These are phyloP conservation scores for Fusarium sp. DNA, from an alignment of 2,329 filamentous ascomycete species.

Conservation along the genomic window DNA sequence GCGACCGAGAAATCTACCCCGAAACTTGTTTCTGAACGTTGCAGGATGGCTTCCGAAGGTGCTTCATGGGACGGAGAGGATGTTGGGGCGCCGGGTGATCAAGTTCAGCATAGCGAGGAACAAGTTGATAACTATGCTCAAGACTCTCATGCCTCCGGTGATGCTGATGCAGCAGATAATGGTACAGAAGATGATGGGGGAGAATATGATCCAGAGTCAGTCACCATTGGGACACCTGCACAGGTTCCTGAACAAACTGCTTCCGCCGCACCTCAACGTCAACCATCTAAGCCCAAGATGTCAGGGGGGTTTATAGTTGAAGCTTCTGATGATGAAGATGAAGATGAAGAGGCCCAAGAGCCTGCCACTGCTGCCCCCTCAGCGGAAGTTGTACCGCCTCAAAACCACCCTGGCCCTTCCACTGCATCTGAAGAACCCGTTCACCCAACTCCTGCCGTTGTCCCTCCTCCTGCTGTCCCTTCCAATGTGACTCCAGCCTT, in stretches of 20 bases:
- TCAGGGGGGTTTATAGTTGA: slow-evolving; percentile 73
- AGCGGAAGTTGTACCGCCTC: slow-evolving; percentile 28
- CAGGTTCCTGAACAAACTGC: slow-evolving; percentile 54
- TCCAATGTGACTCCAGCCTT: slow-evolving; percentile 56
- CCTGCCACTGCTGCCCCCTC: slow-evolving; percentile 42
- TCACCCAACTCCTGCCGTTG: slow-evolving; percentile 32
- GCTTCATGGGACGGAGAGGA: slow-evolving; percentile 68
- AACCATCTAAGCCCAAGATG: slow-evolving; percentile 69
- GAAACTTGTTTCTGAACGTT: slow-evolving; percentile 23
- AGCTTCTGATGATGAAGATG: slow-evolving; percentile 72
- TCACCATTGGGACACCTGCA: slow-evolving; percentile 60
- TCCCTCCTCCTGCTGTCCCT: slow-evolving; percentile 41
- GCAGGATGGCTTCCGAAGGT: slow-evolving; percentile 58
- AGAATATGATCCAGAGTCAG: slow-evolving; percentile 72
- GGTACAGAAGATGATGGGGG: slow-evolving; percentile 68
- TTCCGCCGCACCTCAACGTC: slow-evolving; percentile 50
- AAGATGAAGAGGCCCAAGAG: slow-evolving; percentile 63
- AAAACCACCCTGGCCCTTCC: slow-evolving; percentile 35
- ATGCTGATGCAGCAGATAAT: slow-evolving; percentile 64
- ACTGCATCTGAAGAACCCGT: slow-evolving; percentile 45
- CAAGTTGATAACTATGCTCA: slow-evolving; percentile 66
- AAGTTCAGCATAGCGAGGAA: slow-evolving; percentile 69
- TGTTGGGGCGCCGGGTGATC: slow-evolving; percentile 69
- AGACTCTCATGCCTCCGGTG: slow-evolving; percentile 64
- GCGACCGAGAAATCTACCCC: slow-evolving; percentile 17